These are phyloP conservation scores for Metarhizium album DNA, from an alignment of 2,329 filamentous ascomycete species.

Conservation along the genomic window DNA sequence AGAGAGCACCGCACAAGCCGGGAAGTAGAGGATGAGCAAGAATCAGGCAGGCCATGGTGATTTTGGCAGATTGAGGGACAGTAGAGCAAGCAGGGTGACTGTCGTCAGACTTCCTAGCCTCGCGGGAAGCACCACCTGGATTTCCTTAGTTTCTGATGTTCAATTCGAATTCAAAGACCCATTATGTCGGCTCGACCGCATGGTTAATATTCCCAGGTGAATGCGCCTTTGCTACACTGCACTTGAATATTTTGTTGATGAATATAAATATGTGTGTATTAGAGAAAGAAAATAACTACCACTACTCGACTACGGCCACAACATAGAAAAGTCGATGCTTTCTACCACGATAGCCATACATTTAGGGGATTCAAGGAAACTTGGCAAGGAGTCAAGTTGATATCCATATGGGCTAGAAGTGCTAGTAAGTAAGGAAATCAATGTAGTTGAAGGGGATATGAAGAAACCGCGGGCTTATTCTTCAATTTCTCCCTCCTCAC, in stretches of 20 bases:
- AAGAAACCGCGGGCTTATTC: slow-evolving; percentile 28
- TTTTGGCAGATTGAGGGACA: slow-evolving; percentile 43
- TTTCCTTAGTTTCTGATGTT: background rate
- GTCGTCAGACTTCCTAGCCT: slow-evolving; percentile 36
- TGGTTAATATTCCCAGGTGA: background rate
- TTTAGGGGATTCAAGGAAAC: background rate
- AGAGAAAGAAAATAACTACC: slow-evolving; percentile 7
- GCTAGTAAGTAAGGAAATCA: slow-evolving; percentile 2
- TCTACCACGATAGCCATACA: background rate
- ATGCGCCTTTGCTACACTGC: background rate
- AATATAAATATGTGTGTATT: background rate
- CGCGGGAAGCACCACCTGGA: slow-evolving; percentile 21
- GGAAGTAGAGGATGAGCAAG: background rate
- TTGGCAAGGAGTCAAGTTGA: background rate
- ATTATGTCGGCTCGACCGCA: background rate
- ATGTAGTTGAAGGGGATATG: background rate
- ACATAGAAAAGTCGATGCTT: background rate
- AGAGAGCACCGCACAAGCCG: background rate
- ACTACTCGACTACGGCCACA: background rate
- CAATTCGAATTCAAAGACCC: slow-evolving; percentile 1
- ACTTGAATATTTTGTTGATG: background rate
- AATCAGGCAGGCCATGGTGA: slow-evolving; percentile 1
- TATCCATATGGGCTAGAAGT: slow-evolving; percentile 3
- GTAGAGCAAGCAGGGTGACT: slow-evolving; percentile 53
- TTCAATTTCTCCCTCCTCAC: slow-evolving; percentile 97